Evolutionary conservation across 805 yeast genomes (phyloP).

Genomic region (Candida maris): DNA sequence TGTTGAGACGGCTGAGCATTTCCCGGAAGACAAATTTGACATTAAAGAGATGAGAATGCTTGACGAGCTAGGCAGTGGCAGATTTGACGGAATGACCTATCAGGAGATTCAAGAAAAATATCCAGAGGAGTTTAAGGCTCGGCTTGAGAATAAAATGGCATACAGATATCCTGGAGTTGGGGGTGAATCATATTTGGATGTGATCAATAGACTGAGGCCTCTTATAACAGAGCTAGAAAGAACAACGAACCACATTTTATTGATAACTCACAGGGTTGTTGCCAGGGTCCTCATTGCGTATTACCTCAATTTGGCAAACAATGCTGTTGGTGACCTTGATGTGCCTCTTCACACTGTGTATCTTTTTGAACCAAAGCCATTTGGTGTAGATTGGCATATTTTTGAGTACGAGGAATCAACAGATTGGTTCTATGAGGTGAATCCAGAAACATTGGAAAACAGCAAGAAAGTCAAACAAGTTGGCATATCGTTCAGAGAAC

Average conservation of each 20-base stretch:
- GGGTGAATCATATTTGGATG: constrained; percentile 94
- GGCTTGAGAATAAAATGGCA: constrained; percentile 72
- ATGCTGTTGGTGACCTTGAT: constrained; percentile 82
- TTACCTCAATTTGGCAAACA: constrained; percentile 76
- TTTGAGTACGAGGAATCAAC: constrained; percentile 78
- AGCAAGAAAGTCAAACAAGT: constrained; percentile 62
- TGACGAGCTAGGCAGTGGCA: constrained; percentile 91
- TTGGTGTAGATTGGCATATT: constrained; percentile 90
- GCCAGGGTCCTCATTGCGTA: constrained; percentile 84
- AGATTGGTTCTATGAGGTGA: constrained; percentile 75
- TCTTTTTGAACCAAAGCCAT: constrained; percentile 87
- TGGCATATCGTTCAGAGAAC: constrained; percentile 64
- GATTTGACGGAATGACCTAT: constrained; percentile 89
- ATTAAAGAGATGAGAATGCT: constrained; percentile 89
- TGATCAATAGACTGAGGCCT: constrained; percentile 83
- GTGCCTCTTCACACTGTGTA: constrained; percentile 91
- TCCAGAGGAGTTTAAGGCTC: constrained; percentile 76
- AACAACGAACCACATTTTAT: constrained; percentile 78
- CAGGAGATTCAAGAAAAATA: constrained; percentile 68
- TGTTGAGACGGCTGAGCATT: constrained; percentile 70
- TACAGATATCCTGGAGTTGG: constrained; percentile 97
- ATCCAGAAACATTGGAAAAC: constrained; percentile 40
- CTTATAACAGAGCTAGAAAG: constrained; percentile 90
- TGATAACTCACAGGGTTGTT: constrained; percentile 88
- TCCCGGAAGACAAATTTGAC: constrained; percentile 71